These are phyloP conservation scores for Trypanosoma rangeli DNA, from an alignment of 208 protist genomes.

Conservation along the genomic window DNA sequence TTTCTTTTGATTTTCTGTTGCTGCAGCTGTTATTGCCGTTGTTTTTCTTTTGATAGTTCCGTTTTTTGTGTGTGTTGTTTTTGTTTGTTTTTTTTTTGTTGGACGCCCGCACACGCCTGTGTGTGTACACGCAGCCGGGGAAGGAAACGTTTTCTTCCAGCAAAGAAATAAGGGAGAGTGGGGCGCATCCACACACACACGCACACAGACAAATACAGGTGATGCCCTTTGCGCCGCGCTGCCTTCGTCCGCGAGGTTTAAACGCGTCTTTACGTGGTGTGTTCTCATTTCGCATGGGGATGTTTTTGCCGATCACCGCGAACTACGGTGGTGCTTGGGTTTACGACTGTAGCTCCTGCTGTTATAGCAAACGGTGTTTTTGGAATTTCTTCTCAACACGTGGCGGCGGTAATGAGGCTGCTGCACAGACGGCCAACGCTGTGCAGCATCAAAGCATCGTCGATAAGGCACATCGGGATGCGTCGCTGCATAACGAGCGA, in stretches of 20 bases:
- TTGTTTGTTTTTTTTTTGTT: slow-evolving; percentile 11
- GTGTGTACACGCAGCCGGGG: background rate
- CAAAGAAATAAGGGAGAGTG: background rate
- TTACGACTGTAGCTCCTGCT: background rate
- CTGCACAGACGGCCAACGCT: slow-evolving; percentile 8
- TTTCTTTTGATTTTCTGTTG: background rate
- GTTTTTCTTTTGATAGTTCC: background rate
- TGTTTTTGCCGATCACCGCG: background rate
- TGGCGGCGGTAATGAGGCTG: slow-evolving; percentile 1
- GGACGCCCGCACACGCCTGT: background rate
- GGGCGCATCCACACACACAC: background rate
- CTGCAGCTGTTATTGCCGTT: background rate
- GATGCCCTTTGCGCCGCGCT: background rate
- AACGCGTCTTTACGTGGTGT: background rate
- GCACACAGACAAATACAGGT: background rate
- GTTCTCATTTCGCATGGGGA: background rate
- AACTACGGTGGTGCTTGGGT: background rate
- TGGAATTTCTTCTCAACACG: slow-evolving; percentile 53
- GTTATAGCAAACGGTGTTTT: slow-evolving; percentile 27
- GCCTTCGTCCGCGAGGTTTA: background rate
- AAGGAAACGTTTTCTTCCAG: background rate
- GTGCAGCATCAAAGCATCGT: slow-evolving; percentile 44
- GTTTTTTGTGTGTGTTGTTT: background rate
- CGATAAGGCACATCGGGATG: slow-evolving; percentile 41
- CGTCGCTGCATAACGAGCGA: slow-evolving; percentile 63